Evolutionary conservation across 345 rosid species (phyloP).

Genomic region (Mangifera indica): DNA sequence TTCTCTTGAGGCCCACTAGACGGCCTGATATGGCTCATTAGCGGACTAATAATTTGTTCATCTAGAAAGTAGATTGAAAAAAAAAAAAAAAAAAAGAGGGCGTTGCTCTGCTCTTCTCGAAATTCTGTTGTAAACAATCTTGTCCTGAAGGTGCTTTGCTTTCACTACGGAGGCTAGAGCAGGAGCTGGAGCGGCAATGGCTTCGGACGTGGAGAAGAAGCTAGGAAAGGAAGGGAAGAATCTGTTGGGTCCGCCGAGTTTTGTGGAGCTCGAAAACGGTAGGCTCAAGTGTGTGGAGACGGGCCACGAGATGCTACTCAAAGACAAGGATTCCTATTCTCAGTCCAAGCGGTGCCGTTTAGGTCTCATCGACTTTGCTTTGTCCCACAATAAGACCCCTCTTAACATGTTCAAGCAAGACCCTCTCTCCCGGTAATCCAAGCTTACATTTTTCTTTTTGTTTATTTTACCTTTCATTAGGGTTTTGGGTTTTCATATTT

Average conservation of each 20-base stretch:
- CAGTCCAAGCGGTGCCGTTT: slow-evolving; percentile 78
- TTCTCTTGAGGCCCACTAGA: too few species aligned
- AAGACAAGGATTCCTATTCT: slow-evolving; percentile 67
- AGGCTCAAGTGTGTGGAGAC: slow-evolving; percentile 84
- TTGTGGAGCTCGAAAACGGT: slow-evolving; percentile 59
- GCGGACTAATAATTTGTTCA: too few species aligned
- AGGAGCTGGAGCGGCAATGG: slow-evolving; percentile 20
- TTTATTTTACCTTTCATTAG: background rate
- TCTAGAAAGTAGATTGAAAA: too few species aligned
- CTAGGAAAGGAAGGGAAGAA: slow-evolving; percentile 48
- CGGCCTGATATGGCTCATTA: too few species aligned
- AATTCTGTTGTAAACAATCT: background rate
- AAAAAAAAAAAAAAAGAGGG: too few species aligned
- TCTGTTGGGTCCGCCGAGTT: slow-evolving; percentile 63
- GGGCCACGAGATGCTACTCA: slow-evolving; percentile 67
- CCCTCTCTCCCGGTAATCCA: slow-evolving; percentile 58
- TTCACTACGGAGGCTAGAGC: background rate
- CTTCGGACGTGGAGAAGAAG: slow-evolving; percentile 25
- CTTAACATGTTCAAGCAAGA: slow-evolving; percentile 81
- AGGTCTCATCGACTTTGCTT: slow-evolving; percentile 77
- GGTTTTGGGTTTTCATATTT: slow-evolving; percentile 11
- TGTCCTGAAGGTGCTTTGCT: background rate
- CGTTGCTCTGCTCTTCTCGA: background rate
- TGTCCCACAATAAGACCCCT: slow-evolving; percentile 63
- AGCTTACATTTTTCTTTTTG: background rate